Evolutionary conservation across 257 asterid genomes (phyloP), one percentile per base, ranked within the genome.

Genomic region (Cynanchum wilfordii): DNA sequence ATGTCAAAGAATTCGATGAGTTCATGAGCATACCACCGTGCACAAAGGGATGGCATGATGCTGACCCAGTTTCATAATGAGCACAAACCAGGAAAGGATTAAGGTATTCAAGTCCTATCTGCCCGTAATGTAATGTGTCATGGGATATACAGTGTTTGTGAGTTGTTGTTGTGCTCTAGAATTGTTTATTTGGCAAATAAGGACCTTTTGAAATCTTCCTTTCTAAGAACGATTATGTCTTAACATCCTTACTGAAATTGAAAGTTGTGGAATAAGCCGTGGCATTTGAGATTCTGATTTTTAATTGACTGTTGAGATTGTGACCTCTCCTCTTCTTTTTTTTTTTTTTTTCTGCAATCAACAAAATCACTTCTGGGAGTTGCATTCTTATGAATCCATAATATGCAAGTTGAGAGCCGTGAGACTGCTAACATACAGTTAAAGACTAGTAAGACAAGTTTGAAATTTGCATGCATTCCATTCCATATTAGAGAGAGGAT

Each of bases 41-140:
- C 77, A 27, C 96, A 24, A 88, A 77, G 84, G 98, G 98, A 73
- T 93, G 98, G 97, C 98, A 93, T 83, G 86, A 84, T 75, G 87
- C 87, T n/a, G 82, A 85, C 68, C 79, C 87, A 0, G 56, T 13
- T 51, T 76, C 78, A 42, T 77, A 66, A 79, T n/a, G 25, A 49
- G 78, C 66, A 7, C 54, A 74, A 40, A 70, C 42, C 75, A 64
- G 73, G 38, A 38, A 25, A 22, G 40, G 15, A 27, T 25, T 25
- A 20, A 40, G 59, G 40, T 66, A 47, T 22, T 55, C 15, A 30
- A 51, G 7, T 11, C 10, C 51, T 8, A 9, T 66, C 12, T 52
- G 13, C 6, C 52, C 25, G 63, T 4, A 42, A 38, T 47, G 63
- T 4, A 42, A 17, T n/a, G 40, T 30, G 10, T 29, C 22, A 33